Percentiles rank a stretch among this genome's conserved stretches.
Conservation (phyloP, 768 basidiomycete genomes). For the Russula foetens region DNA sequence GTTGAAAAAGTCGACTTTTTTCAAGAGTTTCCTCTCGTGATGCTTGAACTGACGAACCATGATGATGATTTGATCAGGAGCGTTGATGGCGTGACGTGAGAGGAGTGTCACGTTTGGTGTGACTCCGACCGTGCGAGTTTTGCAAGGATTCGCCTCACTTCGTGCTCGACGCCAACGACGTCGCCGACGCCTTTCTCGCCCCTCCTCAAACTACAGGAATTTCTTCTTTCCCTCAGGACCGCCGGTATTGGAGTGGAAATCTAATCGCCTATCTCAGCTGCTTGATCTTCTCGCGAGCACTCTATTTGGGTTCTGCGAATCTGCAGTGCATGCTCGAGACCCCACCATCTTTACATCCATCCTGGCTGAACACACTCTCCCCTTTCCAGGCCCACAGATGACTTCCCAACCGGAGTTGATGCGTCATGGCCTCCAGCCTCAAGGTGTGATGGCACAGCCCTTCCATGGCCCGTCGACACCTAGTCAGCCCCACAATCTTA, state of each 20-base stretch:
- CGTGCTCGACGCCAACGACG: slow-evolving; percentile 21
- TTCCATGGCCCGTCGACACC: slow-evolving; percentile 34
- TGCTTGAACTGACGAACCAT: slow-evolving; percentile 94
- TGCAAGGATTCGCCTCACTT: slow-evolving; percentile 20
- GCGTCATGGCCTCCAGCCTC: slow-evolving; percentile 36
- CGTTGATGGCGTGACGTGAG: slow-evolving; percentile 1
- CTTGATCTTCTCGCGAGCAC: slow-evolving; percentile 17
- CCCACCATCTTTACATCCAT: slow-evolving; percentile 19
- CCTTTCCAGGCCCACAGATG: slow-evolving; percentile 31
- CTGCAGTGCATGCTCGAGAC: slow-evolving; percentile 21
- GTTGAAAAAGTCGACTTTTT: slow-evolving; percentile 95
- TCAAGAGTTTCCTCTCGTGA: slow-evolving; percentile 91
- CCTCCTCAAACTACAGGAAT: slow-evolving; percentile 7
- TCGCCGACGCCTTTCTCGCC: slow-evolving; percentile 13
- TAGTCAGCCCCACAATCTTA: slow-evolving; percentile 32
- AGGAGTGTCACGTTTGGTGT: slow-evolving; percentile 13
- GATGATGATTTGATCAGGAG: neutral
- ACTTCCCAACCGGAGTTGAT: slow-evolving; percentile 46
- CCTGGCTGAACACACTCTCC: slow-evolving; percentile 8
- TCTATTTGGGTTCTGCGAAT: slow-evolving; percentile 13
- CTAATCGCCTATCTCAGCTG: slow-evolving; percentile 21
- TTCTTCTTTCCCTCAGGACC: slow-evolving; percentile 10
- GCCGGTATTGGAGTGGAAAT: slow-evolving; percentile 14
- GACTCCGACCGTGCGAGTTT: slow-evolving; percentile 22
- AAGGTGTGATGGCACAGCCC: slow-evolving; percentile 31